Evolutionary conservation across 2,329 filamentous ascomycete species (phyloP), one percentile per base, ranked within the genome.

Genomic region (Fusarium multiceps): DNA sequence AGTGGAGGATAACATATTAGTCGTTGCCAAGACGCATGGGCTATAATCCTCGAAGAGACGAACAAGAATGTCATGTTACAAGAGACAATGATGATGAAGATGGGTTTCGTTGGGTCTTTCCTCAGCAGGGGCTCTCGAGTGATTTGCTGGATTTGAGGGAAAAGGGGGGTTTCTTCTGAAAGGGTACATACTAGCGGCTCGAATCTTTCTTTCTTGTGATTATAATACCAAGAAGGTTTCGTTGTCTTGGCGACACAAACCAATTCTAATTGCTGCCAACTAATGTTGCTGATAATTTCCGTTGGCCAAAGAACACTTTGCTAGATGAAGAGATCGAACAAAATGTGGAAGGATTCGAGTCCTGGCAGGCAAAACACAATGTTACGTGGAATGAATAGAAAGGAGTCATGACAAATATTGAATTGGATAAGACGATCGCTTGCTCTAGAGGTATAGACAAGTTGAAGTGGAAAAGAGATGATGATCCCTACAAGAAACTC

Each of bases 361-460:
- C 32, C 27, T 40, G n/a, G 20, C 28, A 14, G 23, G 8, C 27
- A 59, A 34, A 54, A 14, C 14, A 46, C 59, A 40, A 48, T 25
- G 16, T n/a, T 23, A n/a, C 20, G 49, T 45, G 32, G 18, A 32
- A 56, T 28, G 23, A 55, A 56, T 45, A 27, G 23, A 51, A 32
- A 27, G 43, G 18, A 28, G 58, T 60, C 20, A 59, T 58, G 56
- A 61, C 37, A 66, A 68, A 69, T 63, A 50, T 61, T 59, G 50
- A 57, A 63, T 72, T 62, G 48, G 49, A 62, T 69, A 65, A 71
- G 55, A 71, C 55, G 61, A 69, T 63, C 63, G 72, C 72, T 71
- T 72, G 72, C 69, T 74, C 72, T 74, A 73, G 63, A 73, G 72
- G 70, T 74, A 73, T 73, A 61, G 61, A 64, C 58, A 63, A 71